Base-by-base conservation (phyloP, 257 asterid genomes). In the Plantago ovata region DNA sequence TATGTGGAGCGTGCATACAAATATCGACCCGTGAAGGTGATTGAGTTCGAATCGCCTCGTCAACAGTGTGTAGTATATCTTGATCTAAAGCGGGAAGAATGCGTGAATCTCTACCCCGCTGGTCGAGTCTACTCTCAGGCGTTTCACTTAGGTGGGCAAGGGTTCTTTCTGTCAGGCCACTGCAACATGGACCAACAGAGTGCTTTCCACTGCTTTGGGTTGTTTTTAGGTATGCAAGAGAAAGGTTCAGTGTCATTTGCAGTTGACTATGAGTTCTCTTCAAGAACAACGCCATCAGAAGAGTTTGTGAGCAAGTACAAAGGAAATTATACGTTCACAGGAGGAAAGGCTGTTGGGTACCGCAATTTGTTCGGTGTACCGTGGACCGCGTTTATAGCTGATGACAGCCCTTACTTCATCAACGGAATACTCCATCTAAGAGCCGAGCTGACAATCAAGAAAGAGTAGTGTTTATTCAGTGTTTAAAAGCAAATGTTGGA, bases 61-160 rank as follows among this genome's bases (percentile, higher is more conserved):
- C 82, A 73, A n/a, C 92, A 85, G 62, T 91, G 96, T 13, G 44
- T 87, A 13, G 86, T 87, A 11, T 91, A 87, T 73, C 80, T 91
- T 4, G 95, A 91, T 72, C 80, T 91, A 6, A 87, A 77, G 54
- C 71, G 86, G 11, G 94, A 78, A 33, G 96, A 91, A 60, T 87
- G 95, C 8, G 73, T 38, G 0, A 72, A 75, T 68, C 89, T 91
- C 18, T 80, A 62, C 60, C 95, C 96, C 4, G 33, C 84, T 1
- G 95, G 94, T 3, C 75, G 89, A 24, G 71, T 85, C 47, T 83
- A 83, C 72, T 85, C 95, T 0, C 95, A 91, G 78, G 95, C 95
- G 4, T 90, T 90, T 62, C 94, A 83, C 71, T 59, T 91, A 63
- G 95, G 95, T 0, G 95, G 95, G 49, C 96, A 83, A 53, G 94